A percentile compares a stretch with the other conserved stretches of the same genome.
Conservation (phyloP, 2,329 filamentous ascomycete genomes). For the Botryotinia narcissicola region DNA sequence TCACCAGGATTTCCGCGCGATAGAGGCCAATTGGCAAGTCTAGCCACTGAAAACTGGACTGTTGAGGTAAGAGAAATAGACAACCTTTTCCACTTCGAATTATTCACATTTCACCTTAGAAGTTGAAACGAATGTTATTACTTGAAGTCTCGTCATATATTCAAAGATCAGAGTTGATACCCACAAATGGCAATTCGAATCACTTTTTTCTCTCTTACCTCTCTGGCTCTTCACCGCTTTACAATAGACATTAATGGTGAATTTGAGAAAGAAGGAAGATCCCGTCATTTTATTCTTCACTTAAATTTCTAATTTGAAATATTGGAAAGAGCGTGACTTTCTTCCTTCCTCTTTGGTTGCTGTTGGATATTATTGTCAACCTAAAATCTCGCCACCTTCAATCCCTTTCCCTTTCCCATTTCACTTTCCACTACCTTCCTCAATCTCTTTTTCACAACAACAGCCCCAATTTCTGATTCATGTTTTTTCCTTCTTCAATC, state of each 20-base stretch:
- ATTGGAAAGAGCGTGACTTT: not conserved
- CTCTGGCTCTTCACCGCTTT: not conserved
- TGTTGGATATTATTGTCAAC: not conserved
- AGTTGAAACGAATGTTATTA: not conserved
- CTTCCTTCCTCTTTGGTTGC: not conserved
- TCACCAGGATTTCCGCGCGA: not conserved
- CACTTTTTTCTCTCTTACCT: not conserved
- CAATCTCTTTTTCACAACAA: not conserved
- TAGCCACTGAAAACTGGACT: not conserved
- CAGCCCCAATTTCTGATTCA: not conserved
- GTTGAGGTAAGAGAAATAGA: constrained; percentile 4
- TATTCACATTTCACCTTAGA: not conserved
- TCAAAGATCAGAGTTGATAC: not conserved
- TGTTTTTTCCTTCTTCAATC: not conserved
- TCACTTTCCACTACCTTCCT: not conserved
- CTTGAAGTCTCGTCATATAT: constrained; percentile 5
- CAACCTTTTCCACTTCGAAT: not conserved
- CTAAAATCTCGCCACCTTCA: not conserved
- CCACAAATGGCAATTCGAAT: not conserved
- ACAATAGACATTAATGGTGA: not conserved
- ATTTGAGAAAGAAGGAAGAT: not conserved
- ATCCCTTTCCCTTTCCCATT: not conserved
- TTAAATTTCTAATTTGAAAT: not conserved
- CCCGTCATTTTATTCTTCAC: not conserved
- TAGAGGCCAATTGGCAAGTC: not conserved